phyloP scores from a whole-genome alignment of 148 eudicot genomes.

The Heliosperma pusillum region DNA sequence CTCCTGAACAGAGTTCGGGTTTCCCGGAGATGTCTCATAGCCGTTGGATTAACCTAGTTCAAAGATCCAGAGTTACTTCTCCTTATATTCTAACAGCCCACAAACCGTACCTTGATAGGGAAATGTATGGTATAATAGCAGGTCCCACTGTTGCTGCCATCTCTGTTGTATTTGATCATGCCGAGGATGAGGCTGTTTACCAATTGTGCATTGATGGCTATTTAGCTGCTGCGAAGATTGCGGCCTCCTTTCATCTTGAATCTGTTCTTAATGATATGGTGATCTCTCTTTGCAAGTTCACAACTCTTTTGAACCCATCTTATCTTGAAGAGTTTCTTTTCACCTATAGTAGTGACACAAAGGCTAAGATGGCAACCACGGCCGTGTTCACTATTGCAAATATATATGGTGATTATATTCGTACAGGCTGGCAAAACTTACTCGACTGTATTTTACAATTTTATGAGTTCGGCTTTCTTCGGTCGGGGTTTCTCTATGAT shows the following conservation, averaged over 20 bases:
- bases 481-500: conserved; percentile 67
- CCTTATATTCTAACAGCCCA: conserved; percentile 59
- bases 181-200: conserved; percentile 72
- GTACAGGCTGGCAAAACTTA: conserved; percentile 80
- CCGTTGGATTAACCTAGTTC: conserved; percentile 78
- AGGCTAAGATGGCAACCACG: conserved; percentile 80
- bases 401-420: conserved; percentile 68
- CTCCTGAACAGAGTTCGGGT: conserved; percentile 67
- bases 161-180: conserved; percentile 90
- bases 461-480: conserved; percentile 80
- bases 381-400: conserved; percentile 83
- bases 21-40: conserved; percentile 58
- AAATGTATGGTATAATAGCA: conserved; percentile 74
- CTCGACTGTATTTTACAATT: conserved; percentile 70
- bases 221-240: conserved; percentile 69
- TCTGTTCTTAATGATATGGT: conserved; percentile 80
- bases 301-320: conserved; percentile 64
- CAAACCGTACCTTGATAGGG: conserved; percentile 67
- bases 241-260: conserved; percentile 62
- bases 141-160: conserved; percentile 93
- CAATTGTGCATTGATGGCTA: conserved; percentile 86
- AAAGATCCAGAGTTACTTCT: conserved; percentile 55
- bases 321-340: conserved; percentile 69
- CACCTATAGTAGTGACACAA: conserved; percentile 69
- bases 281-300: conserved; percentile 82